phyloP scores from a whole-genome alignment of 2,329 filamentous ascomycete species.

The Aspergillus neotritici region DNA sequence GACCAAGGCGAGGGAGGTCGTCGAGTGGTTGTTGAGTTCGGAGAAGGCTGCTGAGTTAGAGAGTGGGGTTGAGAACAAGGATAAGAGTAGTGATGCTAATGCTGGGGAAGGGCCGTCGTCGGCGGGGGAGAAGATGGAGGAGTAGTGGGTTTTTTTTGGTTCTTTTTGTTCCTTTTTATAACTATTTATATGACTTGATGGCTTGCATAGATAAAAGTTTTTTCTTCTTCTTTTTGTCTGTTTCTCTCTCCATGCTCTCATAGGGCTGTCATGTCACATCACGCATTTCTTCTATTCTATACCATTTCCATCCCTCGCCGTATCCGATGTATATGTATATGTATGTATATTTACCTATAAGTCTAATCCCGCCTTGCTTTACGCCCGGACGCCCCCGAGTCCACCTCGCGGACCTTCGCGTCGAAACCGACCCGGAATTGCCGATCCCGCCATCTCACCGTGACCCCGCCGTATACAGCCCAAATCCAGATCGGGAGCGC shows the following conservation, averaged over 20 bases:
- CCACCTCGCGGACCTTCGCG: conserved; percentile 67
- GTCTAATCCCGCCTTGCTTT: conserved; percentile 9
- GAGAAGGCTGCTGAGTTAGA: conserved; percentile 34
- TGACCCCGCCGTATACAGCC: conserved; percentile 83
- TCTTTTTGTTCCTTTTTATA: not conserved
- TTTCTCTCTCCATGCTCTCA: not conserved
- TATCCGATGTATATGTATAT: not conserved
- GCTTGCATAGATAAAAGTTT: conserved; percentile 11
- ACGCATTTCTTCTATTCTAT: too few species aligned
- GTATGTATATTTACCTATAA: not conserved
- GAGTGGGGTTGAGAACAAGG: conserved; percentile 18
- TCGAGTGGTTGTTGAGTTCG: conserved; percentile 38
- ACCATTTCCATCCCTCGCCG: too few species aligned
- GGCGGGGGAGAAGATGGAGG: not conserved
- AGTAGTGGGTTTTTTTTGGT: conserved; percentile 7
- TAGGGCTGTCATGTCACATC: not conserved
- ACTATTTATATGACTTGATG: conserved; percentile 2
- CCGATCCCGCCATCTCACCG: conserved; percentile 80
- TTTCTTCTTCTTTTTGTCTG: conserved; percentile 6
- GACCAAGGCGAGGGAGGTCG: conserved; percentile 36
- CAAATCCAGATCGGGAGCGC: conserved; percentile 86
- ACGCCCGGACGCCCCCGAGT: not conserved
- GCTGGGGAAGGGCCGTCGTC: conserved; percentile 10
- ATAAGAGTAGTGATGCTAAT: conserved; percentile 9
- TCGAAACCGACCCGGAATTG: conserved; percentile 76